Conservation (phyloP, 306 rosid genomes). For the Castanopsis chinensis region DNA sequence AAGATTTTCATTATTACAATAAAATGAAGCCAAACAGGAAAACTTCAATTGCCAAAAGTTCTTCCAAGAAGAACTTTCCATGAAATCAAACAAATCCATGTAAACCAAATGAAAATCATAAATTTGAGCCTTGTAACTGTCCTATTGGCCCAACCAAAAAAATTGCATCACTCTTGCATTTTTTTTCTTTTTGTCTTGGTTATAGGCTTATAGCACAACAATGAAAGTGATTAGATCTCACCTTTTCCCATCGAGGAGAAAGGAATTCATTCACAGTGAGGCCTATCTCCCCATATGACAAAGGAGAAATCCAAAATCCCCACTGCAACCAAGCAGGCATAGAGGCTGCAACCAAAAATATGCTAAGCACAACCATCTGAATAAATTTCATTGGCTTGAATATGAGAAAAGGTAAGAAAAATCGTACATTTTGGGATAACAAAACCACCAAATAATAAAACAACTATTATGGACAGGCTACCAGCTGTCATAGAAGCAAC, state of each 20-base stretch:
- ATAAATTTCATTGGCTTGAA: neutral
- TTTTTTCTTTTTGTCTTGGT: neutral
- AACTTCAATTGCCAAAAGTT: neutral
- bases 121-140: neutral
- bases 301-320: slow-evolving; percentile 37
- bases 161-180: neutral
- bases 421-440: slow-evolving; percentile 25
- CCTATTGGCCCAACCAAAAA: neutral
- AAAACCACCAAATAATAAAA: slow-evolving; percentile 35
- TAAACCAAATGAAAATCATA: neutral
- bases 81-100: neutral
- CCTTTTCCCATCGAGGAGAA: slow-evolving; percentile 32
- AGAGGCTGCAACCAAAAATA: slow-evolving; percentile 28
- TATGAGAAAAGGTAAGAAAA: neutral
- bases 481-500: slow-evolving; percentile 29
- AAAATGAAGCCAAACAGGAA: neutral
- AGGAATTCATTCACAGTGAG: slow-evolving; percentile 33
- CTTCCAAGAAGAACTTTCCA: neutral
- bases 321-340: slow-evolving; percentile 38
- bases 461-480: slow-evolving; percentile 9
- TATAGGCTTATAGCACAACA: neutral
- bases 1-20: neutral
- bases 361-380: neutral
- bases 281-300: slow-evolving; percentile 38
- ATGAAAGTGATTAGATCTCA: neutral